Base-by-base conservation (phyloP, 306 rosid genomes). In the Cajanus cajan region DNA sequence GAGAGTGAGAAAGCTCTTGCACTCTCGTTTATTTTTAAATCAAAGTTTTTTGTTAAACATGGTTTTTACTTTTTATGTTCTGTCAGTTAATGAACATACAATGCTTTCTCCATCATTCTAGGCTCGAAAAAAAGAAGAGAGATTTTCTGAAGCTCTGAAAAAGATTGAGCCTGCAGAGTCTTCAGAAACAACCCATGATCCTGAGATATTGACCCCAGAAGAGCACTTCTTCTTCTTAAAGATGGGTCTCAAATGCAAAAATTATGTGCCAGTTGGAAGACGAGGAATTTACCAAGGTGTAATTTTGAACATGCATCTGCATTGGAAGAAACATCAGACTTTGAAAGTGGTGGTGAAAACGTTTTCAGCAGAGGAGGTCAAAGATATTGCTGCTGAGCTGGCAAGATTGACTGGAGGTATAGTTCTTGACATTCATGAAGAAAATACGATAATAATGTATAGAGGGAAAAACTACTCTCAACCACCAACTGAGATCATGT, bases 321-420 rank as follows among this genome's bases (percentile, higher is more conserved):
- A 95, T 82, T 95, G 99, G 99, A 93, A 95, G 87, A 95, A 95
- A 76, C 99, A 95, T 82, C 94, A 95, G 77, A 95, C 99, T 68
- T 78, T 91, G 88, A 51, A 91, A 90, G 98, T 93, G 86, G 78
- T 91, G 48, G 97, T 95, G 65, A 95, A 93, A 89, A 93, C 96
- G 33, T 95, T 93, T 84, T 66, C 96, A 18, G 85, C 97, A 4
- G 97, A 93, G 70, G 98, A 95, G 86, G 98, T 95, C 73, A 93
- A 81, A 87, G 98, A 91, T 82, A 95, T 95, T 40, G 99, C 98
- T 19, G 58, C 80, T 2, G 98, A 95, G 82, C 87, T 93, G 74
- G 99, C 99, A 6, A 95, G 97, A 89, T 84, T 93, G 73, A 84
- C 89, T 0, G 99, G 99, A 80, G 97, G 98, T 67, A 90, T 95